Conservation (phyloP, 208 protist species). For the Sergeia podlipaevii region DNA sequence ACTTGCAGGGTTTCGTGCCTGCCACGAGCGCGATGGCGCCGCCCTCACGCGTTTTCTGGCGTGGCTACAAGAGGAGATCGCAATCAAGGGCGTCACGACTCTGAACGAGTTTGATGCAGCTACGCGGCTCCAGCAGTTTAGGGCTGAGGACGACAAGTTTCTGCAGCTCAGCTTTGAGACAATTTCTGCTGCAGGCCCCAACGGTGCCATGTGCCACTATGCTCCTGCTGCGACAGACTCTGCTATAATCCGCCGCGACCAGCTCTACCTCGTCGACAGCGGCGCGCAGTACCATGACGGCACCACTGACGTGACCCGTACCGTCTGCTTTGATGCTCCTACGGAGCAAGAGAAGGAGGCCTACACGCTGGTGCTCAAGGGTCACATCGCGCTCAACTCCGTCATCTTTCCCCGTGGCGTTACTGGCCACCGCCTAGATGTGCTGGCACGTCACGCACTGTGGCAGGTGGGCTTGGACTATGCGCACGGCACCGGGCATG, state of each 20-base stretch:
- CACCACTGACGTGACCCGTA: conserved; percentile 97
- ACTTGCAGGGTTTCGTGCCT: conserved; percentile 87
- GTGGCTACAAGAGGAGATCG: conserved; percentile 85
- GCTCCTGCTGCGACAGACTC: conserved; percentile 52
- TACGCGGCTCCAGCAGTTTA: conserved; percentile 71
- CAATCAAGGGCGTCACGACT: conserved; percentile 36
- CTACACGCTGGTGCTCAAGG: conserved; percentile 96
- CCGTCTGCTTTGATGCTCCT: conserved; percentile 87
- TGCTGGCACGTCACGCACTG: conserved; percentile 83
- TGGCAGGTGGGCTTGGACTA: conserved; percentile 96
- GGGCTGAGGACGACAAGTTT: conserved; percentile 72
- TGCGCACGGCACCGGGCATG: conserved; percentile 96
- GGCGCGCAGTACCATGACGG: conserved; percentile 95
- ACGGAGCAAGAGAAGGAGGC: conserved; percentile 69
- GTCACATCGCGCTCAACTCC: conserved; percentile 87
- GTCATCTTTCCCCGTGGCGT: conserved; percentile 87
- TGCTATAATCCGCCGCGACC: conserved; percentile 49
- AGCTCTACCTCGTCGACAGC: conserved; percentile 95
- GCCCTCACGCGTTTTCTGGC: conserved; percentile 91
- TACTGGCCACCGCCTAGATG: conserved; percentile 83
- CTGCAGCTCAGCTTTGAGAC: conserved; percentile 91
- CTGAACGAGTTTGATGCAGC: conserved; percentile 88
- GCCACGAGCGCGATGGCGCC: conserved; percentile 92
- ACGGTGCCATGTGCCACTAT: conserved; percentile 97
- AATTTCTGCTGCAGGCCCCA: conserved; percentile 89